Evolutionary conservation across 1,139 yeast genomes (phyloP).

Genomic region (Tardiomyces blankii): DNA sequence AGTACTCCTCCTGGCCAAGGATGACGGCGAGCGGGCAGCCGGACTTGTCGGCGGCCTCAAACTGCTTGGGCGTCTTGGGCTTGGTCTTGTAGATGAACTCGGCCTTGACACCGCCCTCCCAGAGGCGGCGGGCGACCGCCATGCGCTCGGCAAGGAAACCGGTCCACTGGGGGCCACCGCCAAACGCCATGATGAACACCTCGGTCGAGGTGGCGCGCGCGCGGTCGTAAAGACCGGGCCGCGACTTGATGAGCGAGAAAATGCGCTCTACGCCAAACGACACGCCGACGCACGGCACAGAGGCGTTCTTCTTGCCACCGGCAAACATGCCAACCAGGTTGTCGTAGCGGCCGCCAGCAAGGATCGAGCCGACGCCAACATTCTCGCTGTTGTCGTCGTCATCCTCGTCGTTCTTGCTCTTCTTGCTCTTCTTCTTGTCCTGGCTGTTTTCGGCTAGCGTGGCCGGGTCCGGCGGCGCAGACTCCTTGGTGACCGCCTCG

Average conservation of each 20-base stretch:
- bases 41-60: conserved; percentile 91
- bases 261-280: conserved; percentile 95
- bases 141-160: conserved; percentile 90
- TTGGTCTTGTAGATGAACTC: conserved; percentile 87
- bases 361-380: conserved; percentile 96
- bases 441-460: conserved; percentile 29
- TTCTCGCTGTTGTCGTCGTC: conserved; percentile 92
- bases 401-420: conserved; percentile 27
- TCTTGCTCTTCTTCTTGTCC: conserved; percentile 19
- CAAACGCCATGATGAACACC: conserved; percentile 94
- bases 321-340: conserved; percentile 95
- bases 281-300: conserved; percentile 94
- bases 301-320: conserved; percentile 46
- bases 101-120: conserved; percentile 83
- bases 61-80: conserved; percentile 91
- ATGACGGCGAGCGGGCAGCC: conserved; percentile 90
- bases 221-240: conserved; percentile 44
- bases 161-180: conserved; percentile 94
- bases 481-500: conserved; percentile 89
- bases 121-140: conserved; percentile 66
- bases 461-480: conserved; percentile 64
- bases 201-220: conserved; percentile 81
- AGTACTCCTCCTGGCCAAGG: conserved; percentile 86
- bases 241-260: conserved; percentile 77
- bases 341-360: conserved; percentile 98